Base-by-base conservation (phyloP, 208 protist species). In the Porcisia deanei region DNA sequence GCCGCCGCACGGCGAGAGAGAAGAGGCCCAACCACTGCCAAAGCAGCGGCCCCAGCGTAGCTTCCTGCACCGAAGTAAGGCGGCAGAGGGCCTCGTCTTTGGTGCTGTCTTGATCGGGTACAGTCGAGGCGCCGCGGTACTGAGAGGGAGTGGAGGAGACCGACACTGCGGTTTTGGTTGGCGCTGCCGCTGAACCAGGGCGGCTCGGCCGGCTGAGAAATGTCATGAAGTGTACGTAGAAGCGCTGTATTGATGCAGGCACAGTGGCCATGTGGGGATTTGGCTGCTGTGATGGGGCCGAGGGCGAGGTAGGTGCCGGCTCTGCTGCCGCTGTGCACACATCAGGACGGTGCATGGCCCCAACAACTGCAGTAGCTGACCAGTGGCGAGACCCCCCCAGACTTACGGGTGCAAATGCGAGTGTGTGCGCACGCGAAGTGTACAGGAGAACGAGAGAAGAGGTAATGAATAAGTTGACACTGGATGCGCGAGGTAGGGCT, bases 21-120 rank as follows among this genome's bases (percentile, higher is more conserved):
- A 81, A 63, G 12, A 82, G 54, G n/a, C 54, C 25, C 30, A 82
- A 14, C 77, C 77, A 82, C 72, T 82, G 77, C 77, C 77, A 82
- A 57, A 82, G 72, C 53, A 77, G 58, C 14, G 63, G 49, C 7
- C 65, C 45, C 43, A 82, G 66, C 6, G 67, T 47, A 20, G 66
- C 67, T 12, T 30, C 39, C 67, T 82, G 77, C 30, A 52, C 55
- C 12, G 14, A 18, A 3, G 72, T 65, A 1, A 77, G 65, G 14
- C 72, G 59, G 7, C 66, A 47, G 49, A 71, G 72, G 49, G 64
- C 66, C 6, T 73, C 63, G 43, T 74, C 71, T 30, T 71, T 54
- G n/a, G 43, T 52, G 34, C 22, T 61, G 43, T 30, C 64, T 25
- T 71, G 66, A 34, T 30, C 66, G 1, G n/a, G 6, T 16, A 30